Evolutionary conservation across 257 asterid species (phyloP).

Genomic region (Ilex asprella): DNA sequence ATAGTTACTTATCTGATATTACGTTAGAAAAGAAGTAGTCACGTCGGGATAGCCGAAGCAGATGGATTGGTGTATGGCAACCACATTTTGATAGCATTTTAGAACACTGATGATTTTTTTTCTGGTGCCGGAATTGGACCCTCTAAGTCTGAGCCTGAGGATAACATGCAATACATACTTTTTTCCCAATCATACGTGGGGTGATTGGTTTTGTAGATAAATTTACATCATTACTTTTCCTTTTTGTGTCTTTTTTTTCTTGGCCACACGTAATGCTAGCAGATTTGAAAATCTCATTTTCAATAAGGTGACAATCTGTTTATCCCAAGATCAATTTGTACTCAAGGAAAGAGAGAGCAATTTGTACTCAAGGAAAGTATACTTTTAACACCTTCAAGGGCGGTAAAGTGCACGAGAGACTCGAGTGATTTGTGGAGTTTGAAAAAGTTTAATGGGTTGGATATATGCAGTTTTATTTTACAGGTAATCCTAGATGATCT

Average conservation of each 20-base stretch:
- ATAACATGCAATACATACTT: not conserved
- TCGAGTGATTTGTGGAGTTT: no score
- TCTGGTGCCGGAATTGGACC: not conserved
- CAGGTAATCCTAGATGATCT: no score
- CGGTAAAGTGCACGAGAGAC: no score
- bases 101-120: conserved; percentile 28
- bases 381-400: no score
- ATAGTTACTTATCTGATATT: conserved; percentile 1
- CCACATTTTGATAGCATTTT: conserved; percentile 59
- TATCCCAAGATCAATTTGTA: no score
- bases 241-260: not conserved
- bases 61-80: conserved; percentile 46
- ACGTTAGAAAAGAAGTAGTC: conserved; percentile 19
- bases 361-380: no score
- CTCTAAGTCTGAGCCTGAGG: no score
- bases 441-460: no score
- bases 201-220: conserved; percentile 33
- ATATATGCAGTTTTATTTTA: no score
- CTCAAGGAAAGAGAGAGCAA: not conserved
- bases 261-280: conserved; percentile 41
- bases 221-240: not conserved
- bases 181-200: conserved; percentile 2
- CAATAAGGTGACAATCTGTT: no score
- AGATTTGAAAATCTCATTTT: conserved; percentile 16
- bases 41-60: conserved; percentile 34